phyloP scores from a whole-genome alignment of 208 protist genomes.

The Trypanosoma brucei region DNA sequence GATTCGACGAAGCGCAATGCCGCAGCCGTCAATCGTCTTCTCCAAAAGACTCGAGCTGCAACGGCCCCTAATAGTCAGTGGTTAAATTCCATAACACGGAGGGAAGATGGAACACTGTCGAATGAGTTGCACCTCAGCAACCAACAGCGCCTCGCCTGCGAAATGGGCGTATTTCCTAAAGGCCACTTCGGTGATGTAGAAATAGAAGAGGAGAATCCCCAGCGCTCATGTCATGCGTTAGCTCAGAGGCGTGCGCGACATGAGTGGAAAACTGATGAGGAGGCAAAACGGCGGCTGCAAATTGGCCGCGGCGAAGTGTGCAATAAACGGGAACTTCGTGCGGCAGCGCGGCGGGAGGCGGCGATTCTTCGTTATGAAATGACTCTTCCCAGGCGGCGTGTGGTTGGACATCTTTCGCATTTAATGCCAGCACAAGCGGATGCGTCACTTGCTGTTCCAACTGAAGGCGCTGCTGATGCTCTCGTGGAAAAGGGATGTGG shows the following conservation, averaged over 20 bases:
- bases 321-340: constrained; percentile 13
- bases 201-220: constrained; percentile 4
- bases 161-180: constrained; percentile 17
- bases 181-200: constrained; percentile 7
- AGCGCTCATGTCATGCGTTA: constrained; percentile 44
- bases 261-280: constrained; percentile 11
- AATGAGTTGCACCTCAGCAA: constrained; percentile 31
- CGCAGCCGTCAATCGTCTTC: constrained; percentile 40
- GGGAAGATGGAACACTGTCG: constrained; percentile 21
- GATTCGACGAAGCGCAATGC: constrained; percentile 34
- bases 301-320: constrained; percentile 6
- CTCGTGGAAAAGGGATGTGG: constrained; percentile 33
- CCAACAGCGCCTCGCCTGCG: constrained; percentile 40
- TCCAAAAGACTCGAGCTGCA: neutral
- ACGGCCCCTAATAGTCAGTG: neutral
- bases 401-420: constrained; percentile 44
- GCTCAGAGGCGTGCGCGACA: constrained; percentile 34
- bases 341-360: constrained; percentile 32
- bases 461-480: constrained; percentile 32
- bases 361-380: constrained; percentile 68
- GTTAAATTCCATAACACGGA: neutral
- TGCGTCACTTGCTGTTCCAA: constrained; percentile 29
- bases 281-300: constrained; percentile 7
- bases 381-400: constrained; percentile 58
- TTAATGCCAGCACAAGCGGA: constrained; percentile 52